Percentiles rank a stretch among this genome's conserved stretches.
Conservation (phyloP, 2,329 filamentous ascomycete genomes). For the Trichoderma sp. region DNA sequence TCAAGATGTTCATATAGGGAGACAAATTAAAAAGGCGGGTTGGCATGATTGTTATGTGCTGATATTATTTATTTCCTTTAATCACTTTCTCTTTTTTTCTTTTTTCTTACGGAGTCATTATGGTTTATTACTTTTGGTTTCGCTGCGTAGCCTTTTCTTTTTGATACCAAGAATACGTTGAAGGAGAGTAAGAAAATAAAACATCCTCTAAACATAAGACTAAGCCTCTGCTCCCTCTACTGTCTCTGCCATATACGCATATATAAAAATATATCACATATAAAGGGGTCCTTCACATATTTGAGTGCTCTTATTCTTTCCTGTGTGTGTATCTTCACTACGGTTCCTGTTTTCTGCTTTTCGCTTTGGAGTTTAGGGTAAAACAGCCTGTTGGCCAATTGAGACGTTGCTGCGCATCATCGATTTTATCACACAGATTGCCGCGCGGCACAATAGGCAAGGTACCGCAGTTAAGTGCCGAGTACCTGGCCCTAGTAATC, state of each 20-base stretch:
- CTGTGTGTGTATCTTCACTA: not conserved
- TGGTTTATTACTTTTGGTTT: not conserved
- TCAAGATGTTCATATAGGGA: conserved; percentile 35
- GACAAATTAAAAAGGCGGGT: not conserved
- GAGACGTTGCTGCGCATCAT: not conserved
- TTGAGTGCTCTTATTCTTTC: not conserved
- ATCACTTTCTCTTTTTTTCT: not conserved
- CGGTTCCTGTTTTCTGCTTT: not conserved
- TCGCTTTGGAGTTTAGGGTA: not conserved
- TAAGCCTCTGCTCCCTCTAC: not conserved
- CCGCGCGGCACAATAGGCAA: not conserved
- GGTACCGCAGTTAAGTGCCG: conserved; percentile 10
- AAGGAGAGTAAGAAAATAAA: not conserved
- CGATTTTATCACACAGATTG: not conserved
- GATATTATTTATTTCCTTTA: not conserved
- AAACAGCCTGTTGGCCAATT: not conserved
- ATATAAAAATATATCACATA: no score
- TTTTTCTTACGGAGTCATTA: not conserved
- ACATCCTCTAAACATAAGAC: not conserved
- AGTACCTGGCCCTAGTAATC: conserved; percentile 4
- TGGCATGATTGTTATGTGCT: not conserved
- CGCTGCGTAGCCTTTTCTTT: not conserved
- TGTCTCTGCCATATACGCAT: no score
- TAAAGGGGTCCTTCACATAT: not conserved
- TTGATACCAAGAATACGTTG: not conserved